Evolutionary conservation across 2,329 filamentous ascomycete species (phyloP), one percentile per base, ranked within the genome.

Genomic region (Alternaria brassicae): DNA sequence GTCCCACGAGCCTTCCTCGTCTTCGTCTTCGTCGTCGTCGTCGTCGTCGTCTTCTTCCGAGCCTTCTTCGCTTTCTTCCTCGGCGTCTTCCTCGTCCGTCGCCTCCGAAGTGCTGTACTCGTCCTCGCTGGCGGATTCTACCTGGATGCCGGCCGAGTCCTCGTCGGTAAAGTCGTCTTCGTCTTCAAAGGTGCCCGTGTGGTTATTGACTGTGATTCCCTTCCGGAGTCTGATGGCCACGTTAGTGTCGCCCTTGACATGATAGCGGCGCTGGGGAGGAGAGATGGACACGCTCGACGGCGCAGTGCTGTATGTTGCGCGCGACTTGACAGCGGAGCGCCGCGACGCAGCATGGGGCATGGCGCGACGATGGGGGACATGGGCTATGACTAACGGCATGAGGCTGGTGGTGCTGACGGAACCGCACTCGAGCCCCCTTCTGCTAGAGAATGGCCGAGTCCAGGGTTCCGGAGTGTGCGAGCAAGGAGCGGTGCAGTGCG

Each of bases 371-470:
- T 73, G 67, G 67, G 74, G 74, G 67, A 77, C 39, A 45, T 60
- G 73, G 72, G 74, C 70, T 73, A 77, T 72, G 71, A 78, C 77
- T 78, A 78, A 78, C 77, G 76, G 76, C 77, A 79, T 79, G 75
- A 74, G 72, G 72, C 69, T 74, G 71, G 70, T 67, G 66, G 64
- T 68, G 49, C 58, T 56, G 67, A 66, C 53, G 67, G 67, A 67
- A 72, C 70, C 70, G 72, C 62, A 72, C 76, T 73, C 70, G 65
- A 68, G 70, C 66, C 75, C 68, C 67, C 54, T 77, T 76, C 74
- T 78, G 54, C 73, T 71, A 77, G 76, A 78, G 77, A 78, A 70
- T 59, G 73, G 75, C 70, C 69, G 74, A 74, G 75, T 69, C 61
- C 74, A 70, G 71, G 66, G 67, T 54, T 68, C 64, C 28, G 40